Percentiles rank a stretch among this genome's conserved stretches.
These are phyloP conservation scores for Leccinum griseonigrum DNA, from an alignment of 1,284 basidiomycete genomes.

Conservation along the genomic window DNA sequence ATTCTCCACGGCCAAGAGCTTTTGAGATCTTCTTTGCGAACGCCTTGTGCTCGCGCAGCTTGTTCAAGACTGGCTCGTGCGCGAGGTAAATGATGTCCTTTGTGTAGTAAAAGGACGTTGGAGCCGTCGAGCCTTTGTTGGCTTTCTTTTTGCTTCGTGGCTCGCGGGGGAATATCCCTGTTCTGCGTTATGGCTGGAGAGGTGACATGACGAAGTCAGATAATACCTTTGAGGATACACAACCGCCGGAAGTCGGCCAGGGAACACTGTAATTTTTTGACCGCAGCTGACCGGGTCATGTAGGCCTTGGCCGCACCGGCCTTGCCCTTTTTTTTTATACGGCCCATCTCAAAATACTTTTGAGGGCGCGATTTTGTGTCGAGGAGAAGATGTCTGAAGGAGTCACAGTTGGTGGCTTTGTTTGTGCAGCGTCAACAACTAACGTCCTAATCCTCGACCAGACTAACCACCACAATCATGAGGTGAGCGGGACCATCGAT, in stretches of 20 bases:
- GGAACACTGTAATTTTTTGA: slow-evolving; percentile 95
- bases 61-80: slow-evolving; percentile 95
- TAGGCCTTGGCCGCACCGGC: slow-evolving; percentile 95
- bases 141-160: slow-evolving; percentile 91
- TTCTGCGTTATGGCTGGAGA: slow-evolving; percentile 11
- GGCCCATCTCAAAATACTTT: slow-evolving; percentile 66
- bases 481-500: slow-evolving; percentile 23
- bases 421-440: slow-evolving; percentile 32
- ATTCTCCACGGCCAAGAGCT: slow-evolving; percentile 92
- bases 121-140: slow-evolving; percentile 96
- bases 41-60: slow-evolving; percentile 95
- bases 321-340: slow-evolving; percentile 87
- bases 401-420: slow-evolving; percentile 16
- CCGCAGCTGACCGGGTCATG: slow-evolving; percentile 85
- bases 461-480: slow-evolving; percentile 20
- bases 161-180: slow-evolving; percentile 97
- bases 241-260: slow-evolving; percentile 95
- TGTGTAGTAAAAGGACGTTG: slow-evolving; percentile 97
- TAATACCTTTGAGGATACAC: slow-evolving; percentile 93
- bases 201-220: slow-evolving; percentile 16
- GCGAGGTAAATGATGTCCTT: slow-evolving; percentile 98
- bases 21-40: slow-evolving; percentile 97
- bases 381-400: background rate
- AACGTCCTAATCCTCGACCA: slow-evolving; percentile 2
- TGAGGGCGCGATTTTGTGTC: background rate